Conservation (phyloP, 106 monocot species). For the Allium sativum region DNA sequence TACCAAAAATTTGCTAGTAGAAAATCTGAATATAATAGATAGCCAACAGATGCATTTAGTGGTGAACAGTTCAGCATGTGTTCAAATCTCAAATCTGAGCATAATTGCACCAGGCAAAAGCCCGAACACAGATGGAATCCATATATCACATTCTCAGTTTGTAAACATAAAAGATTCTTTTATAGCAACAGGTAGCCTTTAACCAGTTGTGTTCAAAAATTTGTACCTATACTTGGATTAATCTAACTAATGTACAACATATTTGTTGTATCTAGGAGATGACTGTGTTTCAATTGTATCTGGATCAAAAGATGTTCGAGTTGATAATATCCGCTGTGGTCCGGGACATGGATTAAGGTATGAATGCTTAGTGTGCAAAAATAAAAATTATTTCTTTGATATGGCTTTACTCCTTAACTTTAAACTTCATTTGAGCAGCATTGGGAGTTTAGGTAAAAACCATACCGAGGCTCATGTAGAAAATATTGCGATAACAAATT, state of each 20-base stretch:
- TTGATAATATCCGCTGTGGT: constrained; percentile 35
- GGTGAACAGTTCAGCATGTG: constrained; percentile 23
- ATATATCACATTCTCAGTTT: constrained; percentile 31
- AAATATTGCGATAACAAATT: constrained; percentile 40
- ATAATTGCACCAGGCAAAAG: constrained; percentile 43
- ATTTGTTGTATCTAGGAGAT: constrained; percentile 3
- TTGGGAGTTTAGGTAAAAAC: constrained; percentile 67
- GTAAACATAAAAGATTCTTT: constrained; percentile 30
- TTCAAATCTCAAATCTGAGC: constrained; percentile 23
- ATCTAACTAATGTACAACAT: background rate
- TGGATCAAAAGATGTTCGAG: constrained; percentile 32
- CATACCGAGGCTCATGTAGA: constrained; percentile 36
- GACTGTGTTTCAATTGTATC: constrained; percentile 56
- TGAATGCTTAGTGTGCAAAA: background rate
- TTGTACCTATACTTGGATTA: background rate
- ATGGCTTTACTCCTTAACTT: background rate
- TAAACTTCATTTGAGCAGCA: constrained; percentile 19
- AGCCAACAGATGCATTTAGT: constrained; percentile 68
- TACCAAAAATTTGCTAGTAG: constrained; percentile 40
- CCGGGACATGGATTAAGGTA: constrained; percentile 94
- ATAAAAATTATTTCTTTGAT: background rate
- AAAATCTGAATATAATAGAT: constrained; percentile 36
- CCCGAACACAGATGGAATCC: constrained; percentile 93
- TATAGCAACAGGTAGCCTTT: constrained; percentile 45
- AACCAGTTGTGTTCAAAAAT: too few species aligned